These are phyloP conservation scores for Cenococcum geophilum DNA, from an alignment of 495 filamentous ascomycete species.

Conservation along the genomic window DNA sequence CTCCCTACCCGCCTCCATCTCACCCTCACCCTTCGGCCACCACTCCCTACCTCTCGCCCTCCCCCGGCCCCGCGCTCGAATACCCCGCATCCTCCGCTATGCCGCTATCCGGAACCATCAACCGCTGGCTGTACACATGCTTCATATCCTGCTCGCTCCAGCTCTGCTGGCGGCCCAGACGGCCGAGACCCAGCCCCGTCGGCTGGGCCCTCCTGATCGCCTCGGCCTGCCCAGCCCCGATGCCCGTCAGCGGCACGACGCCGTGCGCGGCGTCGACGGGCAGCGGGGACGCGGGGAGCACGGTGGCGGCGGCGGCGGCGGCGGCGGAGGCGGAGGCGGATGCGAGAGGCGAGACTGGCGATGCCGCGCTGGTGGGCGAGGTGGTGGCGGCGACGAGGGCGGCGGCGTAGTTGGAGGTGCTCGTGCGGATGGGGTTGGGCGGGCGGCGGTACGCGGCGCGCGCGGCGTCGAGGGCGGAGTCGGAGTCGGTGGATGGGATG, in stretches of 20 bases:
- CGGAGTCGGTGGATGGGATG: background rate
- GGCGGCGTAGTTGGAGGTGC: background rate
- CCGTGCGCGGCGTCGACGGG: slow-evolving; percentile 17
- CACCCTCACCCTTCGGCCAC: no score
- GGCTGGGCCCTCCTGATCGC: slow-evolving; percentile 17
- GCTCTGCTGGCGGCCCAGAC: slow-evolving; percentile 25
- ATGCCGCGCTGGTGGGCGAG: background rate
- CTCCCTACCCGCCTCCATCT: no score
- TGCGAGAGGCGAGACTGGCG: background rate
- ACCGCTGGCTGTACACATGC: slow-evolving; percentile 16
- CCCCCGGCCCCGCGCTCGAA: background rate
- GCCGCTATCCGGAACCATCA: slow-evolving; percentile 18
- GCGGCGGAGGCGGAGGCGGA: background rate
- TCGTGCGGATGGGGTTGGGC: background rate
- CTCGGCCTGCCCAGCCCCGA: slow-evolving; percentile 19
- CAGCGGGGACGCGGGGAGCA: slow-evolving; percentile 6
- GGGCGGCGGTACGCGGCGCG: background rate
- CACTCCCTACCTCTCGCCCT: background rate
- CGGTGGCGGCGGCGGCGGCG: background rate
- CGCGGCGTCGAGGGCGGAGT: background rate
- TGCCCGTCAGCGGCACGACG: slow-evolving; percentile 18
- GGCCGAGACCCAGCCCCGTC: slow-evolving; percentile 21
- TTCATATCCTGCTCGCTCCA: slow-evolving; percentile 33
- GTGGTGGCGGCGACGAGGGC: background rate
- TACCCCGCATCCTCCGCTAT: slow-evolving; percentile 19